phyloP scores from a whole-genome alignment of 352 stramenopile species.

The Phytophthora niederhauseri region DNA sequence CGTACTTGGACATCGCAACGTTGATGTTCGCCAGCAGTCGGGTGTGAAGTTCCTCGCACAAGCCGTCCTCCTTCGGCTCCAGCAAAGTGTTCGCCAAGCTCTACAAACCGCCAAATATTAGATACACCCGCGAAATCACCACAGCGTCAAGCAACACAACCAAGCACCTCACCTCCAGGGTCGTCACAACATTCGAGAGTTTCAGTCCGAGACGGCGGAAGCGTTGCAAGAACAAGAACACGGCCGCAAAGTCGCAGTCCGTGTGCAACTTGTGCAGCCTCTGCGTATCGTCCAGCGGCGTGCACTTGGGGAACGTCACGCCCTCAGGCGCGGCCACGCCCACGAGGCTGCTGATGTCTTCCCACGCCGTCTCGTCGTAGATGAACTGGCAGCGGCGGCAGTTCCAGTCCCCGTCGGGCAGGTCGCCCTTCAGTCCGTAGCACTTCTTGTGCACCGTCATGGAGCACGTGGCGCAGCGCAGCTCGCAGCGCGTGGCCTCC shows the following conservation, averaged over 20 bases:
- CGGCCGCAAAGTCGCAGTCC: slow-evolving; percentile 55
- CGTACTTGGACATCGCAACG: slow-evolving; percentile 53
- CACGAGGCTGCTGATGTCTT: slow-evolving; percentile 31
- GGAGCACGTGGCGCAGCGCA: slow-evolving; percentile 64
- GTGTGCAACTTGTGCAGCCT: slow-evolving; percentile 47
- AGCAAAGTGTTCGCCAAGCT: slow-evolving; percentile 47
- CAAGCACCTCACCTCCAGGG: slow-evolving; percentile 50
- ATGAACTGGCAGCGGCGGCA: slow-evolving; percentile 65
- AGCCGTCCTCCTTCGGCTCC: slow-evolving; percentile 31
- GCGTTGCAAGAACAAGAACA: slow-evolving; percentile 74
- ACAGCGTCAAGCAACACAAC: too few species aligned
- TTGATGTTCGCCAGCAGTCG: slow-evolving; percentile 57
- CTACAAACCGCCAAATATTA: slow-evolving; percentile 12
- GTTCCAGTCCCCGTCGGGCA: slow-evolving; percentile 52
- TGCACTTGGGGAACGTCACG: slow-evolving; percentile 44
- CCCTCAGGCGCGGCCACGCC: slow-evolving; percentile 19
- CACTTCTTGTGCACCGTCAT: slow-evolving; percentile 81
- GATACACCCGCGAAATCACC: too few species aligned
- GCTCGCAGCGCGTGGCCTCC: slow-evolving; percentile 54
- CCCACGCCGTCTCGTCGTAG: slow-evolving; percentile 38
- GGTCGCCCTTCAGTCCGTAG: slow-evolving; percentile 55
- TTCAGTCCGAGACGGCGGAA: slow-evolving; percentile 66
- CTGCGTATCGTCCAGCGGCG: slow-evolving; percentile 33
- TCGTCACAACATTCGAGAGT: slow-evolving; percentile 49
- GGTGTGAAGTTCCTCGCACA: slow-evolving; percentile 56